phyloP scores from a whole-genome alignment of 495 filamentous ascomycete species.

The Podospora fimiseda region DNA sequence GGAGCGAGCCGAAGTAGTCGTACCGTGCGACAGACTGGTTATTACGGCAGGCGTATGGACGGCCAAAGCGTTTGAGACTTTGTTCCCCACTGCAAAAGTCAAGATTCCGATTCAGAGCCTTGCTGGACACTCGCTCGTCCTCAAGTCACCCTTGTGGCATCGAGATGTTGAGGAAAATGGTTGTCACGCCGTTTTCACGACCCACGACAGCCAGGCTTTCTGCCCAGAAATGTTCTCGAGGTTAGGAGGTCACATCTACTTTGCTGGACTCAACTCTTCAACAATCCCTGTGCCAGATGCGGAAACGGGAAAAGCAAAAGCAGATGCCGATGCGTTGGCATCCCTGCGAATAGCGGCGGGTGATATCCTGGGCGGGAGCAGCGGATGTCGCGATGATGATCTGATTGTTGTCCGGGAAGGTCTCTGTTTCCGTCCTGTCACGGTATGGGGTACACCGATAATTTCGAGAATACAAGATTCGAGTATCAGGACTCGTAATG shows the following conservation, averaged over 20 bases:
- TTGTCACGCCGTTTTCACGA: slow-evolving; percentile 69
- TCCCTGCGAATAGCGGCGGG: slow-evolving; percentile 49
- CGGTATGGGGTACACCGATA: slow-evolving; percentile 55
- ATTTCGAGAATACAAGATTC: slow-evolving; percentile 48
- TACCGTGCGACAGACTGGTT: slow-evolving; percentile 54
- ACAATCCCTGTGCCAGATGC: slow-evolving; percentile 49
- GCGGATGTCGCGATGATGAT: slow-evolving; percentile 35
- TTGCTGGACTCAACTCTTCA: slow-evolving; percentile 64
- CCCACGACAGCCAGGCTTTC: slow-evolving; percentile 45
- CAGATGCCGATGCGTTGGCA: slow-evolving; percentile 41
- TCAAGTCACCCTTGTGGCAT: slow-evolving; percentile 56
- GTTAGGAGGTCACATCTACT: slow-evolving; percentile 58
- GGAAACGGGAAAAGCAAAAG: slow-evolving; percentile 41
- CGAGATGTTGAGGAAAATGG: slow-evolving; percentile 22
- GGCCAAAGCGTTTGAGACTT: slow-evolving; percentile 48
- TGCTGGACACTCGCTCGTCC: slow-evolving; percentile 65
- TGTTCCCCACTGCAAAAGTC: slow-evolving; percentile 53
- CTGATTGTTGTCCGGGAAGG: slow-evolving; percentile 58
- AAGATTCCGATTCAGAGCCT: slow-evolving; percentile 53
- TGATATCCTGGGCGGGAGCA: slow-evolving; percentile 44
- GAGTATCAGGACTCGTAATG: slow-evolving; percentile 30
- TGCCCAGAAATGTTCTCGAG: slow-evolving; percentile 70
- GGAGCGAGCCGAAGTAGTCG: slow-evolving; percentile 33
- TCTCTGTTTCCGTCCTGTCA: slow-evolving; percentile 69
- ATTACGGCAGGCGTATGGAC: slow-evolving; percentile 70